phyloP scores from a whole-genome alignment of 345 rosid species.

The Boechera retrofracta region DNA sequence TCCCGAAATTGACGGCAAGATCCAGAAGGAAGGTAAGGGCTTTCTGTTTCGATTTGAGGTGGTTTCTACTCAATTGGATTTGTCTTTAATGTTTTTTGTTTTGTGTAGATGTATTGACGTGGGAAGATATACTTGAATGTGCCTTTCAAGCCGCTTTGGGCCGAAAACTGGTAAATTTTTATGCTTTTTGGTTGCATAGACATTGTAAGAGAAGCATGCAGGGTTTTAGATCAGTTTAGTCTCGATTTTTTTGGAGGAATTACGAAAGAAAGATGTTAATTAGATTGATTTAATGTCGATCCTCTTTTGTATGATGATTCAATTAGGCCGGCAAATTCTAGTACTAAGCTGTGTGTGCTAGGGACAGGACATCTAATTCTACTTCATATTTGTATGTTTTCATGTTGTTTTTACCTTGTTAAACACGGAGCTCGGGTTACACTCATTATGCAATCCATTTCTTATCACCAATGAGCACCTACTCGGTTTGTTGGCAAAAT shows the following conservation, averaged over 20 bases:
- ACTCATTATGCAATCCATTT: slow-evolving; percentile 21
- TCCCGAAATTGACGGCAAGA: too few species aligned
- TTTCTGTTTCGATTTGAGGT: too few species aligned
- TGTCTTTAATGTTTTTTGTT: too few species aligned
- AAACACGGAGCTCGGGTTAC: neutral
- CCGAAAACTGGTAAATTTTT: slow-evolving; percentile 76
- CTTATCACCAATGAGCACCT: neutral
- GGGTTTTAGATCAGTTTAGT: neutral
- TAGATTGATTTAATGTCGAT: slow-evolving; percentile 7
- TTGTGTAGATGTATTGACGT: slow-evolving; percentile 92
- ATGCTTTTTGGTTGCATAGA: neutral
- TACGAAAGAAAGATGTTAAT: neutral
- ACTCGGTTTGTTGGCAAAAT: neutral
- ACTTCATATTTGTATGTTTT: neutral
- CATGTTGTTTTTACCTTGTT: too few species aligned
- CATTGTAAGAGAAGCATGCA: slow-evolving; percentile 19
- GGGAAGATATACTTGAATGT: slow-evolving; percentile 98
- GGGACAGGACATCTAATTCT: neutral
- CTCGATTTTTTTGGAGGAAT: neutral
- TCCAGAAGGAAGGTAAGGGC: too few species aligned
- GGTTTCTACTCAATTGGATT: too few species aligned
- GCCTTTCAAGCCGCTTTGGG: slow-evolving; percentile 99
- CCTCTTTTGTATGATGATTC: slow-evolving; percentile 7
- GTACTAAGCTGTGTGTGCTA: neutral
- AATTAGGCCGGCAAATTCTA: neutral